Base-by-base conservation (phyloP, 2,329 filamentous ascomycete genomes). In the Bipolaris sorokiniana region DNA sequence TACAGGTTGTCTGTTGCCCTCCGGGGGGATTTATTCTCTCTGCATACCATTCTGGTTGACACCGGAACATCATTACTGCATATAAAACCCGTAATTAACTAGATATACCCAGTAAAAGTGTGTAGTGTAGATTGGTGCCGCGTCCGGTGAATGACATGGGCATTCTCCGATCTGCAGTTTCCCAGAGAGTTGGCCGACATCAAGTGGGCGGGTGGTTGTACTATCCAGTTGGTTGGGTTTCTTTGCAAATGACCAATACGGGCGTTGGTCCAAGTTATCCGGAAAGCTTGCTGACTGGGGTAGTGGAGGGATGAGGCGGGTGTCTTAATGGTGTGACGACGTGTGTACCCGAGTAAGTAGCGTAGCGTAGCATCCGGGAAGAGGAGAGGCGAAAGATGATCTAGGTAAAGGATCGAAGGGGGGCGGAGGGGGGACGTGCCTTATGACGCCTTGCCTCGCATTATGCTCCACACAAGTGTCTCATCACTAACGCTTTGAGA, bases 351-450 rank as follows among this genome's bases (percentile, higher is more conserved):
- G 53, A 50, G 52, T 58, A 57, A 18, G 40, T 41, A 15, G 40
- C 40, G 54, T 41, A 15, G 40, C 40, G 53, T 46, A 46, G 42
- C 55, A 58, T 54, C 48, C 64, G 61, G 61, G 56, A 66, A 67
- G 66, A 67, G 64, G 65, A 67, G 65, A 65, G 7, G 64, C 61
- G 63, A 65, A 55, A 36, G 56, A 31, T 23, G 11, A 56, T 61
- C 7, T 22, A 54, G 41, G 31, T 51, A 44, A 57, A 47, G 51
- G 61, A 58, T 38, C 16, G 42, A 46, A 28, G 26, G n/a, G 18
- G 38, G 10, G 10, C 7, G 16, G 38, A 22, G 18, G 28, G 52
- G 58, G 61, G 63, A 63, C 44, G 58, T 62, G 48, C 51, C 58
- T 48, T 22, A 38, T 42, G 22, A 42, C 40, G 40, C 40, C 34